phyloP scores from a whole-genome alignment of 1,139 yeast genomes.

The Hansenula lynferdii region DNA sequence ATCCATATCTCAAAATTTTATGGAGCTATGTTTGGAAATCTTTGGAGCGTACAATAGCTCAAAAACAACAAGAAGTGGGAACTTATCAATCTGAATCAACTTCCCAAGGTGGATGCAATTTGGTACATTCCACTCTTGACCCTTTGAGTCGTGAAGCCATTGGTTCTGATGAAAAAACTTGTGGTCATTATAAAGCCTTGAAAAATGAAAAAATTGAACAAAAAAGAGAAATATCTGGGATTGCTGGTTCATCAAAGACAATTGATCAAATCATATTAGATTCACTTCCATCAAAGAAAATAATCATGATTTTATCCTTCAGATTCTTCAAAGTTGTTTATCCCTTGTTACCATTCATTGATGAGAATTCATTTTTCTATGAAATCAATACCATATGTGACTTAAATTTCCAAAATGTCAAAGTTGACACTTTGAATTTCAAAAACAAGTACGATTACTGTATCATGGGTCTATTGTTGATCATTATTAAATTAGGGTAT shows the following conservation, averaged over 20 bases:
- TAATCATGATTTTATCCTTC: slow-evolving; percentile 37
- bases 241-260: background rate
- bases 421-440: slow-evolving; percentile 23
- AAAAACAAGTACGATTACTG: slow-evolving; percentile 41
- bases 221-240: no score
- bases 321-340: slow-evolving; percentile 41
- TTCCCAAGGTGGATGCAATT: no score
- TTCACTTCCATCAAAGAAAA: slow-evolving; percentile 36
- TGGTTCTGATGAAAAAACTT: no score
- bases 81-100: no score
- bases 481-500: slow-evolving; percentile 37
- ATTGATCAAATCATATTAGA: slow-evolving; percentile 13
- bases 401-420: slow-evolving; percentile 15
- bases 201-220: slow-evolving; percentile 5
- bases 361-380: slow-evolving; percentile 31
- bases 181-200: slow-evolving; percentile 4
- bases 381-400: slow-evolving; percentile 25
- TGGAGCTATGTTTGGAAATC: slow-evolving; percentile 21
- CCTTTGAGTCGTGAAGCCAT: no score
- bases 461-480: slow-evolving; percentile 34
- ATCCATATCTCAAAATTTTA: slow-evolving; percentile 26
- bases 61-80: background rate
- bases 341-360: slow-evolving; percentile 42
- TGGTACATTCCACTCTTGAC: no score
- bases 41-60: background rate